These are phyloP conservation scores for Coniochaeta ligniaria DNA, from an alignment of 2,329 filamentous ascomycete species.

Conservation along the genomic window DNA sequence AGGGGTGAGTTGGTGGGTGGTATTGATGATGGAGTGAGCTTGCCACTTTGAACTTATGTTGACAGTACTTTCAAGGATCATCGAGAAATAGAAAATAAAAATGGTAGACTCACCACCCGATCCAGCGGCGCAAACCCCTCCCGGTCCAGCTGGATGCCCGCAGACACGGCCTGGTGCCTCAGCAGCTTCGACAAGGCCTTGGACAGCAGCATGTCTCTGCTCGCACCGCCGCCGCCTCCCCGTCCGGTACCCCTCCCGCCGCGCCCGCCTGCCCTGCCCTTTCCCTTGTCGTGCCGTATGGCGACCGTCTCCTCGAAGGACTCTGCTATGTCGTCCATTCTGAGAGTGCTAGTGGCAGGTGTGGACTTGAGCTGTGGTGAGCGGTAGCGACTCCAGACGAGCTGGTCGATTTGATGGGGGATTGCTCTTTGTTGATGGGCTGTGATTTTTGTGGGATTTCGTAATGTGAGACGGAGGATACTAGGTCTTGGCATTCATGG, in stretches of 20 bases:
- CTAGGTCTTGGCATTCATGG: not conserved
- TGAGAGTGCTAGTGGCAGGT: not conserved
- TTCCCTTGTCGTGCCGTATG: slow-evolving; percentile 10
- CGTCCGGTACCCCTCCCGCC: slow-evolving; percentile 13
- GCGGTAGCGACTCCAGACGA: not conserved
- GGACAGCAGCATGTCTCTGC: slow-evolving; percentile 42
- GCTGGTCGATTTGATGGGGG: too few relatives aligned
- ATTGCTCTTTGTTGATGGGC: too few relatives aligned
- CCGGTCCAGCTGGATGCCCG: slow-evolving; percentile 47
- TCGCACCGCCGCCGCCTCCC: slow-evolving; percentile 21
- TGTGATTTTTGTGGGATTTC: too few relatives aligned
- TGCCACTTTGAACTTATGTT: too few relatives aligned
- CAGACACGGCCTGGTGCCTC: slow-evolving; percentile 48
- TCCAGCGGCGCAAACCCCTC: slow-evolving; percentile 54
- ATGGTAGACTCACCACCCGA: slow-evolving; percentile 43
- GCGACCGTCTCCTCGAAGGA: slow-evolving; percentile 11
- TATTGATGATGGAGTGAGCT: too few relatives aligned
- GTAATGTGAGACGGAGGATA: too few relatives aligned
- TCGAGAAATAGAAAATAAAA: slow-evolving; percentile 2
- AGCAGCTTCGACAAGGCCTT: slow-evolving; percentile 47
- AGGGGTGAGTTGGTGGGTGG: slow-evolving; percentile 4
- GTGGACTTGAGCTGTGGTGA: not conserved
- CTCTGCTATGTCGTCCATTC: slow-evolving; percentile 7
- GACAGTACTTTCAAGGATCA: too few relatives aligned
- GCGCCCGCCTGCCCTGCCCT: slow-evolving; percentile 18